A percentile compares a stretch with the other conserved stretches of the same genome.
These are phyloP conservation scores for Penicillium sp. DNA, from an alignment of 2,329 filamentous ascomycete genomes.

Conservation along the genomic window DNA sequence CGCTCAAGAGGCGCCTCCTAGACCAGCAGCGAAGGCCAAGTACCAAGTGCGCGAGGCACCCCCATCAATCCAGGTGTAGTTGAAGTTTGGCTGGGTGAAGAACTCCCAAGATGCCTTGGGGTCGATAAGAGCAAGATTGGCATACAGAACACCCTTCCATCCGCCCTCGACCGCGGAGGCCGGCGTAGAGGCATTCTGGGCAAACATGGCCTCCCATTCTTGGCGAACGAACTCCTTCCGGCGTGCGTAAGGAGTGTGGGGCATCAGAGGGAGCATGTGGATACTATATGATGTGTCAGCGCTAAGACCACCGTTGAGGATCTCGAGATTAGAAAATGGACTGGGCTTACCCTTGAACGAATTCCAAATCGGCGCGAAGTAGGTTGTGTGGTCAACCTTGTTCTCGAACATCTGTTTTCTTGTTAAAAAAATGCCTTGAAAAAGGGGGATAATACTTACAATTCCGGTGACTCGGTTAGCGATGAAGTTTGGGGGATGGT, in stretches of 20 bases:
- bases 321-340: background rate
- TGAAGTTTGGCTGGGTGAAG: conserved; percentile 68
- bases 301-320: background rate
- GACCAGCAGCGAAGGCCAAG: conserved; percentile 72
- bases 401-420: conserved; percentile 74
- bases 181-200: conserved; percentile 63
- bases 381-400: conserved; percentile 91
- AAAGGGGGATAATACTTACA: conserved; percentile 32
- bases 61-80: conserved; percentile 68
- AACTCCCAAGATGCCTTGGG: conserved; percentile 71
- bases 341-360: conserved; percentile 59
- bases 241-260: conserved; percentile 68
- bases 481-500: conserved; percentile 75
- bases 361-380: conserved; percentile 74
- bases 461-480: conserved; percentile 72
- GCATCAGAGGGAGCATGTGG: conserved; percentile 78
- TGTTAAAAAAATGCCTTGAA: background rate
- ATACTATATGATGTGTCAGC: conserved; percentile 59
- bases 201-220: conserved; percentile 83
- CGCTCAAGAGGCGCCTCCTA: conserved; percentile 10
- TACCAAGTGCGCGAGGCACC: conserved; percentile 87
- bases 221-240: conserved; percentile 70
- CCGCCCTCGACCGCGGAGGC: conserved; percentile 63
- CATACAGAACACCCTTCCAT: conserved; percentile 84
- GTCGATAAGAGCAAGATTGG: conserved; percentile 78